Percentiles rank a stretch among this genome's conserved stretches.
Evolutionary conservation across 768 basidiomycete genomes (phyloP).

Genomic region (Termitomyces sp.): DNA sequence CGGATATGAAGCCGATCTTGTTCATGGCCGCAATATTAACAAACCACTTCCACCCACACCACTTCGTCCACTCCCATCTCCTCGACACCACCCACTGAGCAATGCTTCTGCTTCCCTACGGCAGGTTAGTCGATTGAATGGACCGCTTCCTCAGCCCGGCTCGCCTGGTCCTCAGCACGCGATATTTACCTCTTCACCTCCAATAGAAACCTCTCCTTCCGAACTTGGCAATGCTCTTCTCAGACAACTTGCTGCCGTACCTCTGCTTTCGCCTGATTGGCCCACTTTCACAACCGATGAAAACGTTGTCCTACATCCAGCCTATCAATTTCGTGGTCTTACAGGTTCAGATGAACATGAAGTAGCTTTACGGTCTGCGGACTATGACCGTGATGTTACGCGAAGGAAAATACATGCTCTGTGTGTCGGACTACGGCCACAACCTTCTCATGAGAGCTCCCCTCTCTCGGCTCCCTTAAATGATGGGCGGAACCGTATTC

Average conservation of each 20-base stretch:
- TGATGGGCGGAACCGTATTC: conserved; percentile 19
- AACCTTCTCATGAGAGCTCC: conserved; percentile 27
- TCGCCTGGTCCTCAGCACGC: conserved; percentile 28
- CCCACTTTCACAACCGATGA: conserved; percentile 35
- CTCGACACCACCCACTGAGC: conserved; percentile 16
- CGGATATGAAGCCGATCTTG: conserved; percentile 73
- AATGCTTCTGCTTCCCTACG: conserved; percentile 33
- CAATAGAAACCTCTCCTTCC: conserved; percentile 13
- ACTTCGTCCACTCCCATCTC: conserved; percentile 21
- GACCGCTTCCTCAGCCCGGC: conserved; percentile 24
- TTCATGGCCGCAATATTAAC: conserved; percentile 43
- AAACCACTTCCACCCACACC: conserved; percentile 37
- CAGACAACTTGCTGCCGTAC: conserved; percentile 17
- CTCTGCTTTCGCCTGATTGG: conserved; percentile 42
- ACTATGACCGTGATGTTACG: conserved; percentile 27
- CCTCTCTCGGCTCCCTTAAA: conserved; percentile 13
- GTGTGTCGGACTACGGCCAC: conserved; percentile 22
- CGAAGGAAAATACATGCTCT: conserved; percentile 23
- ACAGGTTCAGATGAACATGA: conserved; percentile 54
- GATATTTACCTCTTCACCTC: conserved; percentile 29
- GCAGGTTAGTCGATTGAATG: conserved; percentile 30
- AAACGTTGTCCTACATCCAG: conserved; percentile 26
- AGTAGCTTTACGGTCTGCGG: conserved; percentile 29
- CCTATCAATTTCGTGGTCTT: conserved; percentile 30
- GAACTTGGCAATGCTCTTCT: conserved; percentile 1